Conservation (phyloP, 768 basidiomycete genomes). For the Podaxis sp. region DNA sequence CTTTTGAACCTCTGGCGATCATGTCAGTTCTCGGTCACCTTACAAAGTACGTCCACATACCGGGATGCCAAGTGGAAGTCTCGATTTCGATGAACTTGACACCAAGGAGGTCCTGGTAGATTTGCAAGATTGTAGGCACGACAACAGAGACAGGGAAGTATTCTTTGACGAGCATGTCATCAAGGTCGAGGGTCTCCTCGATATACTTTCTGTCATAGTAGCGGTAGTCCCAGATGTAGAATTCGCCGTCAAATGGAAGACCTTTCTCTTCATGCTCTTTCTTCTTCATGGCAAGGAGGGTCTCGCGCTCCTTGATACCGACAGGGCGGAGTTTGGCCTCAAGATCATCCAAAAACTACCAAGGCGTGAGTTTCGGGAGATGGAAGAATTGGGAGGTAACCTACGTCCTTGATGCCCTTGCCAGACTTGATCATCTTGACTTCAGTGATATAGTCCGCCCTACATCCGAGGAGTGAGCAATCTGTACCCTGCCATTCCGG, state of each 20-base stretch:
- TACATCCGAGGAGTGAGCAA: conserved; percentile 14
- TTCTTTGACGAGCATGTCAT: conserved; percentile 81
- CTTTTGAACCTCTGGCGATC: conserved; percentile 67
- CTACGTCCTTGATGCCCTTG: conserved; percentile 55
- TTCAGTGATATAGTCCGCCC: conserved; percentile 83
- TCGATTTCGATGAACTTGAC: conserved; percentile 70
- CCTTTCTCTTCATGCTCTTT: conserved; percentile 65
- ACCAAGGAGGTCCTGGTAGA: conserved; percentile 81
- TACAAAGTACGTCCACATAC: conserved; percentile 33
- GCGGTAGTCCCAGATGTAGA: conserved; percentile 86
- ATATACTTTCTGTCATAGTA: conserved; percentile 68
- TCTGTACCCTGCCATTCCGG: neutral
- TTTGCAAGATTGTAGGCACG: conserved; percentile 76
- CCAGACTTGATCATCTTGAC: conserved; percentile 83
- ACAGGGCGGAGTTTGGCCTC: conserved; percentile 73
- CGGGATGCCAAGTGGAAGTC: conserved; percentile 77
- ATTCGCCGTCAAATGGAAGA: conserved; percentile 65
- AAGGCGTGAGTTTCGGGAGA: neutral
- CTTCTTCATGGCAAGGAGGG: conserved; percentile 71
- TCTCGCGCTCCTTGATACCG: conserved; percentile 63
- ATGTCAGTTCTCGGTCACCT: neutral
- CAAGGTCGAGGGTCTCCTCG: conserved; percentile 66
- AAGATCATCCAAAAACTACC: conserved; percentile 77
- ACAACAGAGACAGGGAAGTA: conserved; percentile 88
- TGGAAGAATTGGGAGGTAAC: conserved; percentile 15